These are phyloP conservation scores for Xylaria sp. DNA, from an alignment of 2,329 filamentous ascomycete genomes.

Conservation along the genomic window DNA sequence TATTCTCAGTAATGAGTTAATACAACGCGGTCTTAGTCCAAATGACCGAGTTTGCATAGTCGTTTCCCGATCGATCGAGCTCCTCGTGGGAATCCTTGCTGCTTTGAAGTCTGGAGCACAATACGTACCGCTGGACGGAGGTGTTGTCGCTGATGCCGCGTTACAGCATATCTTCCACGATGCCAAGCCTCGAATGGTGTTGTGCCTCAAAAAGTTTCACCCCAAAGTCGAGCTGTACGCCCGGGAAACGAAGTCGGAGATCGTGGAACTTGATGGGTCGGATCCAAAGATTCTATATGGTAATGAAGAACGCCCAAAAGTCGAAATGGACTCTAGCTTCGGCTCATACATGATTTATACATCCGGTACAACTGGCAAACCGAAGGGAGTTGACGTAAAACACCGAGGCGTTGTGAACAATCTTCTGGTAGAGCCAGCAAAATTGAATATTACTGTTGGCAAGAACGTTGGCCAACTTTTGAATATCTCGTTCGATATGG, in stretches of 20 bases:
- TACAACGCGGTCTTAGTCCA: constrained; percentile 52
- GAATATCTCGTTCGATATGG: constrained; percentile 70
- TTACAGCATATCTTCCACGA: constrained; percentile 61
- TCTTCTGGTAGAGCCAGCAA: constrained; percentile 59
- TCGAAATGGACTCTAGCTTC: constrained; percentile 37
- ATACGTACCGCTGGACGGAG: constrained; percentile 68
- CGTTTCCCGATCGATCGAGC: constrained; percentile 64
- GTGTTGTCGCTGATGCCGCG: constrained; percentile 59
- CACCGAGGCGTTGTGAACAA: constrained; percentile 65
- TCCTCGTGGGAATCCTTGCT: constrained; percentile 66
- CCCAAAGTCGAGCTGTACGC: constrained; percentile 32
- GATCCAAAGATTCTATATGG: constrained; percentile 11
- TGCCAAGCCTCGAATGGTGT: constrained; percentile 55
- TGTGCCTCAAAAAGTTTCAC: constrained; percentile 55
- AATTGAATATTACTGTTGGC: constrained; percentile 60
- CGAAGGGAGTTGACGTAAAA: constrained; percentile 68
- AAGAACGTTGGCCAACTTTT: constrained; percentile 65
- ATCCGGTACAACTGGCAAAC: constrained; percentile 66
- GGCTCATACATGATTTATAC: constrained; percentile 55
- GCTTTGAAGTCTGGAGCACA: constrained; percentile 67
- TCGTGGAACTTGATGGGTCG: constrained; percentile 33
- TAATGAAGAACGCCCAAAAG: constrained; percentile 32
- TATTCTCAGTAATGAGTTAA: constrained; percentile 54
- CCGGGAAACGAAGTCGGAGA: constrained; percentile 46
- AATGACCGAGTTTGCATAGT: constrained; percentile 63